These are phyloP conservation scores for Moniliella sp. DNA, from an alignment of 1,284 basidiomycete species.

Conservation along the genomic window DNA sequence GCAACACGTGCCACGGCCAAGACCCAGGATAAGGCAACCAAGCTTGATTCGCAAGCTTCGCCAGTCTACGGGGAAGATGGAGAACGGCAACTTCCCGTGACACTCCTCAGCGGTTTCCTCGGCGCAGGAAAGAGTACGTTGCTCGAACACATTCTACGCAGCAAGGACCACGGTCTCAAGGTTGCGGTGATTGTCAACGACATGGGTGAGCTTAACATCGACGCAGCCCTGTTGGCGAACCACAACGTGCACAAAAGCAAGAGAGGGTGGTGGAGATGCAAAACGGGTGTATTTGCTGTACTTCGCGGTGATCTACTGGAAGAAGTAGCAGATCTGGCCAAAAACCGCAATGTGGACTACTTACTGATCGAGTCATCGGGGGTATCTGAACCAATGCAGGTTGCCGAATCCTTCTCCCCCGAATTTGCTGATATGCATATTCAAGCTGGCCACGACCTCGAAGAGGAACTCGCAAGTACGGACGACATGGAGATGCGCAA, in stretches of 20 bases:
- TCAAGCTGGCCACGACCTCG: constrained; percentile 22
- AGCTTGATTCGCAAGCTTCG: no score
- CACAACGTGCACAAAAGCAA: constrained; percentile 35
- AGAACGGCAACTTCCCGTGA: constrained; percentile 34
- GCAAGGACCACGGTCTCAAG: constrained; percentile 35
- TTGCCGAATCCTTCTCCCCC: constrained; percentile 35
- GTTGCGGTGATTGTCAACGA: constrained; percentile 38
- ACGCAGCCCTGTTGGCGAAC: constrained; percentile 36
- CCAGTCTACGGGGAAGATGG: no score
- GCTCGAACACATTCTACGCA: constrained; percentile 36
- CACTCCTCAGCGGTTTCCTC: constrained; percentile 37
- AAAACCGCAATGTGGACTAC: constrained; percentile 34
- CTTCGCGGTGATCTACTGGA: constrained; percentile 38
- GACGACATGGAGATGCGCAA: constrained; percentile 14
- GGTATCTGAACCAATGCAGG: constrained; percentile 38
- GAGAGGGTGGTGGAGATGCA: constrained; percentile 38
- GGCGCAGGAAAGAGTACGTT: constrained; percentile 39
- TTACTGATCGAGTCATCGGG: constrained; percentile 38
- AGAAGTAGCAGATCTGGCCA: constrained; percentile 36
- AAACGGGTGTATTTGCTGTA: constrained; percentile 39
- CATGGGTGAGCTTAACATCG: constrained; percentile 37
- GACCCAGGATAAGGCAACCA: no score
- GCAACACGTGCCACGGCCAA: no score
- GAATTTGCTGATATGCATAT: constrained; percentile 31
- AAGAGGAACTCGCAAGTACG: constrained; percentile 12